phyloP scores from a whole-genome alignment of 78 protist species.

The Chrysochromulina tobinii region DNA sequence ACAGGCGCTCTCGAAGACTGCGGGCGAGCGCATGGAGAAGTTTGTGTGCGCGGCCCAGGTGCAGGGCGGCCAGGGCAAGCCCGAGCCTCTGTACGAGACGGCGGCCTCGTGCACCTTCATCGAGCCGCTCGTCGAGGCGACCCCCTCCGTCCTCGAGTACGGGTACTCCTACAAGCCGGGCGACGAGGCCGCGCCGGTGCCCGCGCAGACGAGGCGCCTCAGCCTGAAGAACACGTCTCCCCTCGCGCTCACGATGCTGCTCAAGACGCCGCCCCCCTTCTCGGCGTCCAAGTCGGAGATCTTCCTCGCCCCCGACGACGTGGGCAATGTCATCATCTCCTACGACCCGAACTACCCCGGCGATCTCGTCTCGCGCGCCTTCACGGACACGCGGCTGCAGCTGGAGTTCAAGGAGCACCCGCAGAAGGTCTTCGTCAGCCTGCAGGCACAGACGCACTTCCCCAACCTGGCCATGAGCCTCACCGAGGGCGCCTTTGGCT shows the following conservation, averaged over 20 bases:
- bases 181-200: not conserved
- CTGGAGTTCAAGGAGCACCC: constrained; percentile 62
- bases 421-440: constrained; percentile 49
- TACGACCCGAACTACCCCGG: constrained; percentile 47
- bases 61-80: not conserved
- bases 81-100: constrained; percentile 22
- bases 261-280: constrained; percentile 53
- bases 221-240: constrained; percentile 43
- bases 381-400: not conserved
- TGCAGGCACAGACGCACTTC: constrained; percentile 52
- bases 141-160: constrained; percentile 6
- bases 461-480: constrained; percentile 62
- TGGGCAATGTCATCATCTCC: constrained; percentile 5
- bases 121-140: constrained; percentile 42
- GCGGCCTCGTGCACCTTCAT: constrained; percentile 35
- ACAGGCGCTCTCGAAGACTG: constrained; percentile 7
- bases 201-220: not conserved
- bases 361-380: constrained; percentile 39
- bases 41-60: constrained; percentile 7
- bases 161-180: not conserved
- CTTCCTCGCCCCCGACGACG: constrained; percentile 32
- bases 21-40: constrained; percentile 27
- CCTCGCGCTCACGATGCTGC: constrained; percentile 47
- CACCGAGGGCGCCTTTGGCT: constrained; percentile 44
- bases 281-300: constrained; percentile 36